These are phyloP conservation scores for Leccinum fuscescens DNA, from an alignment of 1,284 basidiomycete genomes.

Conservation along the genomic window DNA sequence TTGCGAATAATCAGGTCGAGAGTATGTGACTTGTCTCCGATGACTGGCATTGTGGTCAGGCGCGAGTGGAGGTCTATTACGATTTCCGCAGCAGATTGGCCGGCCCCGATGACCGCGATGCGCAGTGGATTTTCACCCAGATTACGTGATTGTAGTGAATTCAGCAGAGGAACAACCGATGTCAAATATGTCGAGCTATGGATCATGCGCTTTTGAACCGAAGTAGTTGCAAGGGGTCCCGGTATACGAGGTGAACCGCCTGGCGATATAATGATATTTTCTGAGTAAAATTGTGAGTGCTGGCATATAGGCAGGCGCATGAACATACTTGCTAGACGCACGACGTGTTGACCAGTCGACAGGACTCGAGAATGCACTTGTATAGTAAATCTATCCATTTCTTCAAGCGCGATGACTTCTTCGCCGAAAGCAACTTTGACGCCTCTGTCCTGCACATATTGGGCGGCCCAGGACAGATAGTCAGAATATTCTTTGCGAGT, in stretches of 20 bases:
- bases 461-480: conserved; percentile 56
- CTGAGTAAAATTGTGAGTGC: conserved; percentile 28
- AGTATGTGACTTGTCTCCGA: conserved; percentile 33
- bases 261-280: conserved; percentile 50
- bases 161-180: conserved; percentile 40
- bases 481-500: conserved; percentile 80
- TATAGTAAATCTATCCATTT: conserved; percentile 37
- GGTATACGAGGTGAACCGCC: conserved; percentile 51
- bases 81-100: conserved; percentile 56
- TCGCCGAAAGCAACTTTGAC: conserved; percentile 48
- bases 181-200: conserved; percentile 47
- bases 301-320: conserved; percentile 5
- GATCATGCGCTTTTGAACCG: conserved; percentile 37
- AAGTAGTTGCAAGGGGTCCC: conserved; percentile 34
- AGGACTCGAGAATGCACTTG: conserved; percentile 39
- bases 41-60: conserved; percentile 33
- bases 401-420: conserved; percentile 45
- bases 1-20: conserved; percentile 56
- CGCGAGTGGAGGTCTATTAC: conserved; percentile 49
- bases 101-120: conserved; percentile 54
- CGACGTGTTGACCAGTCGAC: conserved; percentile 35
- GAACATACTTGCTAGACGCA: conserved; percentile 41
- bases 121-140: conserved; percentile 35
- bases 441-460: conserved; percentile 43
- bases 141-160: conserved; percentile 21